Evolutionary conservation across 768 basidiomycete genomes (phyloP), one percentile per base, ranked within the genome.

Genomic region (Strobilomyces dryophilus): DNA sequence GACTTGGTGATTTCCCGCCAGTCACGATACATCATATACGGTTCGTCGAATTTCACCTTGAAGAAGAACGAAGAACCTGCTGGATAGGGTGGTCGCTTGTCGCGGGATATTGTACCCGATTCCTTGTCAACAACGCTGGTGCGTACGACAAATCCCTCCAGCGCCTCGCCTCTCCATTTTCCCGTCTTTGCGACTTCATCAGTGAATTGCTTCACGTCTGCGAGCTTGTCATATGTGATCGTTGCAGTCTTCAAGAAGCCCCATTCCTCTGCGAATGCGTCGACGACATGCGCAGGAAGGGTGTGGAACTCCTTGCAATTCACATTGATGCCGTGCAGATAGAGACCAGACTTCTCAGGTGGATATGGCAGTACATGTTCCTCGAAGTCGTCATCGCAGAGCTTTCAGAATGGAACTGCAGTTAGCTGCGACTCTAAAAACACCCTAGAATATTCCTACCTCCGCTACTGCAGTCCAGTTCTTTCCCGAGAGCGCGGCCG

Each of bases 1-100:
- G 67, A 70, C 66, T 91, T 90, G 7, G 97, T 98, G 48, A 95
- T 78, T 71, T 98, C 95, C 51, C 95, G 80, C 93, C 94, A 98
- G 66, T 95, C 91, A 51, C 97, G 87, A 72, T 97, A 98, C 84
- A 95, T 95, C 80, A 98, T 85, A 67, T 99, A 99, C 3, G 95
- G 95, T 65, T 98, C 92, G 69, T 98, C 94, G 69, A 98, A 98
- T 68, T 99, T 99, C 74, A 98, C 79, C 67, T 99, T 99, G 84
- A 97, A 98, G 79, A 99, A 98, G 77, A 98, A 95, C 0, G 92
- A 87, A 2, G 88, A 83, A 29, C 87, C 91, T 1, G 84, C 70
- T 0, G 76, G 67, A 64, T 98, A 97, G 1, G 93, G 94, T 1
- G 81, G 78, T 20, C 66, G 61, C 50, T 55, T 63, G 43, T 61